Evolutionary conservation across 306 rosid genomes (phyloP).

Genomic region (Cotoneaster glaucophyllus): DNA sequence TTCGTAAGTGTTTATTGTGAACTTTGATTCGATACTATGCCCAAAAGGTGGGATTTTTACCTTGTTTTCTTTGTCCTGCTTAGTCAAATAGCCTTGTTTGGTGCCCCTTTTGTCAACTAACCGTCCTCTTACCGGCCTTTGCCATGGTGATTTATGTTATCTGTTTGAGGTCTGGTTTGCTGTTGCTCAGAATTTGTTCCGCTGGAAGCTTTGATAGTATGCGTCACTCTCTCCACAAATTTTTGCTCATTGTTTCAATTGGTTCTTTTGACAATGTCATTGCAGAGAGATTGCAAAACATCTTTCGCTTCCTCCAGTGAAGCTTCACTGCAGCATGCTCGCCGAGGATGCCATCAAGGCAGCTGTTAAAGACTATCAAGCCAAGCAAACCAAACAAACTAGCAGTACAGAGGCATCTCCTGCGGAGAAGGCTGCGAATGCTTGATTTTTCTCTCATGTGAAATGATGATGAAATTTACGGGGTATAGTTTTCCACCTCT

Average conservation of each 20-base stretch:
- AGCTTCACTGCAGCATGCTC: constrained; percentile 99
- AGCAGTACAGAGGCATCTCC: constrained; percentile 21
- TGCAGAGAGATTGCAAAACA: constrained; percentile 94
- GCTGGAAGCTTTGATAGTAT: neutral
- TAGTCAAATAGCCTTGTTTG: neutral
- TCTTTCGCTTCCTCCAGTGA: constrained; percentile 95
- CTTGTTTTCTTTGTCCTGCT: neutral
- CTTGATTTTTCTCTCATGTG: constrained; percentile 21
- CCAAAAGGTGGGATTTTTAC: neutral
- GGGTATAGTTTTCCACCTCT: neutral
- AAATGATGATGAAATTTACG: constrained; percentile 13
- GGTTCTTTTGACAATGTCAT: neutral
- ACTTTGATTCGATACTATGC: neutral
- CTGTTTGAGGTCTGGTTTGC: neutral
- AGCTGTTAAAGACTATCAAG: constrained; percentile 84
- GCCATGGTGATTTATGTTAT: neutral
- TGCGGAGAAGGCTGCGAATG: constrained; percentile 29
- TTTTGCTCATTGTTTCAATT: neutral
- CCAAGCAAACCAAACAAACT: constrained; percentile 37
- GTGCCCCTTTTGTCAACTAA: neutral
- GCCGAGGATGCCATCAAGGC: constrained; percentile 99
- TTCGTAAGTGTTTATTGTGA: neutral
- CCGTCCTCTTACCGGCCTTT: neutral
- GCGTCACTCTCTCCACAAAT: neutral
- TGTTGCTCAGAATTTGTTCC: neutral